These are phyloP conservation scores for Leptographium radiaticola DNA, from an alignment of 2,329 filamentous ascomycete species.

Conservation along the genomic window DNA sequence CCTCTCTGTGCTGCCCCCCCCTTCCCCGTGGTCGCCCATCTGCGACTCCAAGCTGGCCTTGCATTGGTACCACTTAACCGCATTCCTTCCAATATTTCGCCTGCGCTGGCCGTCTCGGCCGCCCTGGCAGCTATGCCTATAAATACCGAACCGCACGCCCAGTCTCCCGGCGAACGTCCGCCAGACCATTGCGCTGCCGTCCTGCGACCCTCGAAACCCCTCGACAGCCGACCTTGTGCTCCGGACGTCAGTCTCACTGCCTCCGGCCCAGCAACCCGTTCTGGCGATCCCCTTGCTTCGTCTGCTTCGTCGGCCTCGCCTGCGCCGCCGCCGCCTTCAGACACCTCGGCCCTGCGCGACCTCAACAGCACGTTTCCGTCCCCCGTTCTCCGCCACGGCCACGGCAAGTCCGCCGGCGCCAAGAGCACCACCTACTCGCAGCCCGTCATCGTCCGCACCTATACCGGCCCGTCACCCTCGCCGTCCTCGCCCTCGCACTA, in stretches of 20 bases:
- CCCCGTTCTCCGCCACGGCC: conserved; percentile 31
- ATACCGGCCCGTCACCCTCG: conserved; percentile 33
- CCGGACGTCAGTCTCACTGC: conserved; percentile 6
- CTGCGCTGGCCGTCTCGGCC: conserved; percentile 2
- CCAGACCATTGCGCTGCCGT: background rate
- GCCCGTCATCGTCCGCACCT: conserved; percentile 53
- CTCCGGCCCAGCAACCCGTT: conserved; percentile 1
- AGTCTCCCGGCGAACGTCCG: conserved; percentile 3
- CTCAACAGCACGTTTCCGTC: conserved; percentile 45
- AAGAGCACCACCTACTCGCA: conserved; percentile 48
- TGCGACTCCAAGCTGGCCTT: conserved; percentile 10
- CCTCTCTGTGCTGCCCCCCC: background rate
- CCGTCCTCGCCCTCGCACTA: conserved; percentile 12
- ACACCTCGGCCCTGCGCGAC: conserved; percentile 45
- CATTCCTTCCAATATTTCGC: conserved; percentile 5
- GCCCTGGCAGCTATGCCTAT: conserved; percentile 12
- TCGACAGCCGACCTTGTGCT: conserved; percentile 3
- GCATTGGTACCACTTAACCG: conserved; percentile 13
- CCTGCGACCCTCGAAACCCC: no score
- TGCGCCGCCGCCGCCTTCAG: background rate
- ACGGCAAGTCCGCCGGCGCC: conserved; percentile 41
- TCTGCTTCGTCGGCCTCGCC: background rate
- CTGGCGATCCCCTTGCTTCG: background rate
- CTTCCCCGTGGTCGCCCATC: conserved; percentile 1
- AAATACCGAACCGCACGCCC: conserved; percentile 13